Evolutionary conservation across 148 eudicot species (phyloP), one percentile per base, ranked within the genome.

Genomic region (Amaranthus cruentus): DNA sequence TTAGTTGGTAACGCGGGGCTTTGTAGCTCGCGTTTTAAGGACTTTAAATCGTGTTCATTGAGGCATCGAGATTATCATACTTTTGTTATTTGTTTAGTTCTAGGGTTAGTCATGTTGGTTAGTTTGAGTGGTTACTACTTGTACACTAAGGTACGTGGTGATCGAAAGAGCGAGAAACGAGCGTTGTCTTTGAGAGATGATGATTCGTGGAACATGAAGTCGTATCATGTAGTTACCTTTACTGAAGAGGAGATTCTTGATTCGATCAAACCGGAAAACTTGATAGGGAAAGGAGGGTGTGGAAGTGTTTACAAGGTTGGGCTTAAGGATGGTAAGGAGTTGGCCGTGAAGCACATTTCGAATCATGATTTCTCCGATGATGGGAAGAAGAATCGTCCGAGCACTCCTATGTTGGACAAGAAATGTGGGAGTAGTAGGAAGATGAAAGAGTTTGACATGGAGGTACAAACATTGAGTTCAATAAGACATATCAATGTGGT

Each of bases 221-320:
- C 98, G 55, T 95, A 87, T 86, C 98, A 90, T 62, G 83, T 88
- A 4, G 61, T 95, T 43, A 86, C 79, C 58, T 95, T 95, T 81
- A 84, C 85, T 0, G 98, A 95, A 77, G 92, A 84, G 62, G 92
- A 95, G 72, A 85, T 95, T 71, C 85, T 95, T 12, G 90, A 91
- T 66, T 84, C 90, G 0, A 78, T 95, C 72, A 86, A 87, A 76
- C 84, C 87, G 7, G 96, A 90, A 46, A 95, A 95, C 79, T 63
- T 88, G 66, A 88, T 95, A 1, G 98, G 97, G 48, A 95, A 95
- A 88, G 98, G 98, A 1, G 98, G 98, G 75, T 86, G 91, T 1
- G 98, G 98, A 42, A 86, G 82, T 49, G 98, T 91, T 6, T 95
- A 95, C 69, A 86, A 83, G 66, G 93, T 90, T 44, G 47, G 38